Base-by-base conservation (phyloP, 176 grass and related monocot genomes). In the Eragrostis curvula region DNA sequence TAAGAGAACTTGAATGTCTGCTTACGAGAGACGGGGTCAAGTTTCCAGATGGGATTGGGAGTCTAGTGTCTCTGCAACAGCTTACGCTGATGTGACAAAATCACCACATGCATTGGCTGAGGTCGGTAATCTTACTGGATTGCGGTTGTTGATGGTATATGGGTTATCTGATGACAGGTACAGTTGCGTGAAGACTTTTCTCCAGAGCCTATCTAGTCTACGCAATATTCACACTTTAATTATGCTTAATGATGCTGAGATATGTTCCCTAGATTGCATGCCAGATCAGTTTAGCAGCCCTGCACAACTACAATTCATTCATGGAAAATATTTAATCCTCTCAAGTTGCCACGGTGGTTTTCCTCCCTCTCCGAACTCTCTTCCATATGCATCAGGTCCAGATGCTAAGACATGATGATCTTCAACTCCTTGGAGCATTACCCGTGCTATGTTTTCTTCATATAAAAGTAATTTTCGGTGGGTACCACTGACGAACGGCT, bases 271-370 rank as follows among this genome's bases (percentile, higher is more conserved):
- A 18, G 25, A 51, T 30, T 30, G 24, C 15, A 9, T 30, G 3
- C 5, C 46, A 51, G 46, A 29, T 50, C 1, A 18, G 30, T 72
- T 44, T 13, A 30, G 0, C 5, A 24, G 2, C 3, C 32, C 32
- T 36, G 3, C 4, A 36, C 32, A 36, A 2, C 32, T 36, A 36
- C 32, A 36, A 36, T 36, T 36, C 4, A 2, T 36, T 36, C 4
- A 36, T 36, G 32, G 13, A 9, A 0, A 0, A 0, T 0, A 0
- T 5, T 0, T 5, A 5, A 2, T 0, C 14, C 5, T 49, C 43
- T 10, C 45, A 29, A 29, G 23, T 16, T 72, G 69, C 69, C 69
- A 9, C 14, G 69, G 14, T 72, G 69, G 46, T 72, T 72, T 30
- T 50, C 14, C 69, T 18, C 23, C 46, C 69, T 72, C 24, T 30